These are phyloP conservation scores for Marasmius sp. DNA, from an alignment of 1,284 basidiomycete species.

Conservation along the genomic window DNA sequence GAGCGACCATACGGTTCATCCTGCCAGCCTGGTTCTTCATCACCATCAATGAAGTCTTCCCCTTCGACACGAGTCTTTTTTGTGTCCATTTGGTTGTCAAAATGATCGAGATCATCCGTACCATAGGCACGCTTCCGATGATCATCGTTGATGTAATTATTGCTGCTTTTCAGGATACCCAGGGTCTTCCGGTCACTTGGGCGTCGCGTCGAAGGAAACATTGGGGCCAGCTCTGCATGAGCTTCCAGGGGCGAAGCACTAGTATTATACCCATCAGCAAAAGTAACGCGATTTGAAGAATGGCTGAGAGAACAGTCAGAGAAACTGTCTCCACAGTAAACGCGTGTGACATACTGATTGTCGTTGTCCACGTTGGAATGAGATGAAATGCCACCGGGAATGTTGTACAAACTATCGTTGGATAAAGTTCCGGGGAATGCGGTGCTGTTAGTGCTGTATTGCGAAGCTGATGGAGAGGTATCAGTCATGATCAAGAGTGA, in stretches of 20 bases:
- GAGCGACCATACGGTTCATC: constrained; percentile 22
- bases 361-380: background rate
- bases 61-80: constrained; percentile 55
- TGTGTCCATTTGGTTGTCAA: constrained; percentile 31
- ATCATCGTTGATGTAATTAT: constrained; percentile 23
- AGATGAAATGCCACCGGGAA: background rate
- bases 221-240: constrained; percentile 9
- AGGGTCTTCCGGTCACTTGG: constrained; percentile 22
- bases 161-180: constrained; percentile 22
- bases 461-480: background rate
- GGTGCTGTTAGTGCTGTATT: constrained; percentile 4
- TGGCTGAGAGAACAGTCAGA: background rate
- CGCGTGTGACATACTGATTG: constrained; percentile 2
- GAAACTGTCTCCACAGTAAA: background rate
- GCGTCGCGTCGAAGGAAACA: constrained; percentile 18
- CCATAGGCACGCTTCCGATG: constrained; percentile 28
- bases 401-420: background rate
- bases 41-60: constrained; percentile 44
- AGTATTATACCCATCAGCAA: constrained; percentile 34
- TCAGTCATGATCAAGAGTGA: constrained; percentile 3
- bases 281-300: constrained; percentile 16
- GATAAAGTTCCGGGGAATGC: background rate
- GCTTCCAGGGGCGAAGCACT: constrained; percentile 23
- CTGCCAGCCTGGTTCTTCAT: constrained; percentile 45
- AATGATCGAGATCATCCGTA: constrained; percentile 35